These are phyloP conservation scores for Trichoderma parareesei DNA, from an alignment of 495 filamentous ascomycete genomes.

Conservation along the genomic window DNA sequence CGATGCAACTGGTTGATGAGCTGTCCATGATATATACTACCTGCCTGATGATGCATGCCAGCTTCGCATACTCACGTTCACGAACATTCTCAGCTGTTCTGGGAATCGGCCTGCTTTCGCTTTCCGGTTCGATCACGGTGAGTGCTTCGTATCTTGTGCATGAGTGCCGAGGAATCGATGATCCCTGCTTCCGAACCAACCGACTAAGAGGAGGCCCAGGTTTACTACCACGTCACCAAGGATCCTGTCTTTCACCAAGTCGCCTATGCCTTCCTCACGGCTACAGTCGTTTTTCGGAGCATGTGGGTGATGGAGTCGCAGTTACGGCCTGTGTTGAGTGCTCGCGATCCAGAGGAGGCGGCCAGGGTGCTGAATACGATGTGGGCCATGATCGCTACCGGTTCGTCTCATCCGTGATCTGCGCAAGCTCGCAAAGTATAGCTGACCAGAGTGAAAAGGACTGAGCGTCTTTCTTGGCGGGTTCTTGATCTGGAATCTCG, in stretches of 20 bases:
- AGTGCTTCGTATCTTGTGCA: slow-evolving; percentile 10
- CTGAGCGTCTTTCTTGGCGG: slow-evolving; percentile 72
- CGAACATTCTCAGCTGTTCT: slow-evolving; percentile 46
- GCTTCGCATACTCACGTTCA: slow-evolving; percentile 67
- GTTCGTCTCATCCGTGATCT: slow-evolving; percentile 21
- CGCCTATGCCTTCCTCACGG: slow-evolving; percentile 75
- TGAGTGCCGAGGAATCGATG: background rate
- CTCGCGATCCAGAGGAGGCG: slow-evolving; percentile 43
- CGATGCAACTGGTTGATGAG: slow-evolving; percentile 96
- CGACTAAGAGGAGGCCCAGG: slow-evolving; percentile 18
- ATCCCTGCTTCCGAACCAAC: background rate
- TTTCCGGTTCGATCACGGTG: slow-evolving; percentile 74
- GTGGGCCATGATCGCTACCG: slow-evolving; percentile 43
- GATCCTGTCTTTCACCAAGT: slow-evolving; percentile 90
- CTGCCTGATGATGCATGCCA: slow-evolving; percentile 76
- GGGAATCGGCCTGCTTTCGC: slow-evolving; percentile 48
- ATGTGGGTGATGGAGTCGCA: slow-evolving; percentile 87
- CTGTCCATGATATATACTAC: slow-evolving; percentile 98
- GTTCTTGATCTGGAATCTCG: slow-evolving; percentile 81
- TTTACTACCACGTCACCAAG: slow-evolving; percentile 90
- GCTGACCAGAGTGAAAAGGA: slow-evolving; percentile 29
- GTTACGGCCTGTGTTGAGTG: slow-evolving; percentile 51
- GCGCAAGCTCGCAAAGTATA: background rate
- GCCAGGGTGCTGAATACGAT: slow-evolving; percentile 70
- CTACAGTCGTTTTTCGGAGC: slow-evolving; percentile 64